Evolutionary conservation across 805 yeast genomes (phyloP).

Genomic region (Cyberlindnera mycetangii): DNA sequence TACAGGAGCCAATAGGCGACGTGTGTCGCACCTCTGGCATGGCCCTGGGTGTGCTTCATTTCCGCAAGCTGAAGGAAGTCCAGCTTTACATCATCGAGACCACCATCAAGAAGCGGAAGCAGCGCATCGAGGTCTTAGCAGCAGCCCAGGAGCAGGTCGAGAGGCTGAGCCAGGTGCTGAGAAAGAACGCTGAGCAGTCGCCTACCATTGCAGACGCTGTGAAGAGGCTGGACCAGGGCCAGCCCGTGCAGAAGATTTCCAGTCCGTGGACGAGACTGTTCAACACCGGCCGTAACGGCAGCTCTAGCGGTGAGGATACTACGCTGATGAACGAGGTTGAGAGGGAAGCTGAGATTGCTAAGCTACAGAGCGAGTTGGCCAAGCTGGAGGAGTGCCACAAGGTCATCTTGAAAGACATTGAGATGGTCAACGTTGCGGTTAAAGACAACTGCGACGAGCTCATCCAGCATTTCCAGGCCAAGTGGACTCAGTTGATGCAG

Average conservation of each 20-base stretch:
- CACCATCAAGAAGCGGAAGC: conserved; percentile 35
- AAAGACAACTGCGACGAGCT: conserved; percentile 30
- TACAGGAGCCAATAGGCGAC: conserved; percentile 39
- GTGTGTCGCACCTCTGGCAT: conserved; percentile 33
- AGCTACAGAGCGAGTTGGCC: conserved; percentile 33
- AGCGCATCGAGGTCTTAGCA: conserved; percentile 30
- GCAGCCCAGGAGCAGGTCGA: conserved; percentile 34
- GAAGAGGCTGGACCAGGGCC: conserved; percentile 29
- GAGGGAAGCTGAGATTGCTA: conserved; percentile 35
- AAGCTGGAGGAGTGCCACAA: conserved; percentile 39
- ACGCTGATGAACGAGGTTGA: conserved; percentile 33
- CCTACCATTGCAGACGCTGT: conserved; percentile 34
- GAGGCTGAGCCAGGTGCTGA: conserved; percentile 32
- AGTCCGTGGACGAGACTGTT: conserved; percentile 27
- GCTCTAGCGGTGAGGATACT: conserved; percentile 15
- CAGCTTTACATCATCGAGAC: conserved; percentile 44
- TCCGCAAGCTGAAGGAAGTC: conserved; percentile 52
- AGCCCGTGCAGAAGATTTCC: conserved; percentile 20
- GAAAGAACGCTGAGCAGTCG: conserved; percentile 34
- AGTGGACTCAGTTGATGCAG: conserved; percentile 30
- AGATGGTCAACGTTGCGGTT: conserved; percentile 34
- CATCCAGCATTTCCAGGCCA: conserved; percentile 26
- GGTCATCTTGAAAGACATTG: conserved; percentile 35
- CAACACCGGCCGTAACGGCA: conserved; percentile 11
- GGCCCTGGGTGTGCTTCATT: conserved; percentile 47